Conservation (phyloP, 176 grass and related monocot genomes). For the Aegilops speltoides region DNA sequence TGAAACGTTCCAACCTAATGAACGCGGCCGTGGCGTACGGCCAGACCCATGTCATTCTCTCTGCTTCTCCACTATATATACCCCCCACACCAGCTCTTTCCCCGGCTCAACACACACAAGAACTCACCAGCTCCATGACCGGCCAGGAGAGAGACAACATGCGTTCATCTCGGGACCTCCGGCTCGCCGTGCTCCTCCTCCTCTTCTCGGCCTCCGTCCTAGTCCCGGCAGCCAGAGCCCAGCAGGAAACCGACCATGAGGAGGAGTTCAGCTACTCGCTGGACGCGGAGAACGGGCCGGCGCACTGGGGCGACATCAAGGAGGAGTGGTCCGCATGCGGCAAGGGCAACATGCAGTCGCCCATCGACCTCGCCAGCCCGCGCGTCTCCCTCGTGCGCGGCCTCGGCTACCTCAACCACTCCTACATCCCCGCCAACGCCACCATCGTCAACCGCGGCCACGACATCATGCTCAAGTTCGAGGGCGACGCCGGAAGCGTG, state of each 20-base stretch:
- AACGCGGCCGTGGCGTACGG: too few relatives aligned
- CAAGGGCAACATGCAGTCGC: conserved; percentile 57
- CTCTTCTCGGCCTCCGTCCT: neutral
- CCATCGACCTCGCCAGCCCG: conserved; percentile 49
- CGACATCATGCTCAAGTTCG: conserved; percentile 63
- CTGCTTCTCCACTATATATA: too few relatives aligned
- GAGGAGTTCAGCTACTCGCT: conserved; percentile 45
- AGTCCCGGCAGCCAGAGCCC: neutral
- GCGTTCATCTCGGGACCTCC: neutral
- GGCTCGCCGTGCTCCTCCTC: neutral
- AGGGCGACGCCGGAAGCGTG: conserved; percentile 46
- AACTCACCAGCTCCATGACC: too few relatives aligned
- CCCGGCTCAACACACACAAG: too few relatives aligned
- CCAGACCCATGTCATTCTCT: too few relatives aligned
- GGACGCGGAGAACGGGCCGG: neutral
- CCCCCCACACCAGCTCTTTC: too few relatives aligned
- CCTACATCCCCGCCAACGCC: conserved; percentile 47
- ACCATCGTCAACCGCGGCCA: conserved; percentile 61
- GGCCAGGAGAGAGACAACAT: neutral
- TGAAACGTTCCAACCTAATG: too few relatives aligned
- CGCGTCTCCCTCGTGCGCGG: conserved; percentile 25
- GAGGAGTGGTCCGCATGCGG: neutral
- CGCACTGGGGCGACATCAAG: neutral
- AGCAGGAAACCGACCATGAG: too few relatives aligned
- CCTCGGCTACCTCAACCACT: conserved; percentile 41